These are phyloP conservation scores for Spergularia azorica DNA, from an alignment of 179 eudicot species.

Conservation along the genomic window DNA sequence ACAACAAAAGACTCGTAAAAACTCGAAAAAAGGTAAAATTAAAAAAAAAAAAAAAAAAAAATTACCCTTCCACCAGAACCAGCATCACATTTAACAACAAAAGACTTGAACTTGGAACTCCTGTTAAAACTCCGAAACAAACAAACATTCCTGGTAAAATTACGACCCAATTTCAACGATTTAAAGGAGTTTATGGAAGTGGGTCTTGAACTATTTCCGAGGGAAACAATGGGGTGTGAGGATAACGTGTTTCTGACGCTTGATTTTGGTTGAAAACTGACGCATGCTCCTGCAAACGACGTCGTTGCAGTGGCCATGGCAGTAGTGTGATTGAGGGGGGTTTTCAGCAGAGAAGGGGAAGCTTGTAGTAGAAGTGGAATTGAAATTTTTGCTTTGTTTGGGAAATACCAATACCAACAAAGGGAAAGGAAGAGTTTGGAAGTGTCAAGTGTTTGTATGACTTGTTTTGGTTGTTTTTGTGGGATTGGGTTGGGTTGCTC, in stretches of 20 bases:
- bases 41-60: not conserved
- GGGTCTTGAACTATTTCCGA: conserved; percentile 33
- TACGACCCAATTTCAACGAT: conserved; percentile 30
- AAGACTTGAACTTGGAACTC: conserved; percentile 32
- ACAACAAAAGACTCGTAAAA: not conserved
- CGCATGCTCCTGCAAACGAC: conserved; percentile 50
- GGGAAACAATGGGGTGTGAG: conserved; percentile 34
- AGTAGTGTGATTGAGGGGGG: not conserved
- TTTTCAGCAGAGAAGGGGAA: not conserved
- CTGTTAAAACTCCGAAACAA: conserved; percentile 26
- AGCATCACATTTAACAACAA: conserved; percentile 66
- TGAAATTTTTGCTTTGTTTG: not conserved
- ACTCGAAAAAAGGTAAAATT: not conserved
- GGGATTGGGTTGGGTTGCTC: not conserved
- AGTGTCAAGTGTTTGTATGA: not conserved
- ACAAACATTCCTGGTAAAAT: conserved; percentile 22
- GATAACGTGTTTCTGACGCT: conserved; percentile 31
- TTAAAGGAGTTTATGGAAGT: conserved; percentile 9
- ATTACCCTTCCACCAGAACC: conserved; percentile 55
- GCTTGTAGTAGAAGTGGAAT: not conserved
- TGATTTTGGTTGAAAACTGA: conserved; percentile 25
- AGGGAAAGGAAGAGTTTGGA: too few relatives aligned
- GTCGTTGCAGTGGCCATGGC: conserved; percentile 36
- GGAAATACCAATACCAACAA: too few relatives aligned
- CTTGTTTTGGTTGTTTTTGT: not conserved